Base-by-base conservation (phyloP, 2,329 filamentous ascomycete species). In the Trichoderma endophyticum region DNA sequence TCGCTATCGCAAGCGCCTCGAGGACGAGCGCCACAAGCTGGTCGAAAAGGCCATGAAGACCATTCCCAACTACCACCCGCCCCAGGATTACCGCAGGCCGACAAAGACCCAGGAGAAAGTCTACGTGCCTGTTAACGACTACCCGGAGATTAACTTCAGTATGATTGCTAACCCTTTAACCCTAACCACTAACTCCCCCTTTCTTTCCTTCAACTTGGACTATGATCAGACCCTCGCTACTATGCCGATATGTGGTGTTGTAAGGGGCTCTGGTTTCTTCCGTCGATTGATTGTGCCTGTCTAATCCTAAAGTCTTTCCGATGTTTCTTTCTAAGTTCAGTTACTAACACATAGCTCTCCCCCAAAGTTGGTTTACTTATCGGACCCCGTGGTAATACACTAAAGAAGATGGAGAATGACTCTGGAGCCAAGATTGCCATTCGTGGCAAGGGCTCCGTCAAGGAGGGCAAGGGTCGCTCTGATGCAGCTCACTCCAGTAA, bases 141-240 rank as follows among this genome's bases (percentile, higher is more conserved):
- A 99, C 84, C 96, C 96, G 88, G 96, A 99, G 85, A 98, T 99
- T 91, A 99, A 99, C 92, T 99, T 99, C 94, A 99, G 96, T 99
- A 98, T 95, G 95, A 95, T 96, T 95, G 92, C 95, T 97, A 97
- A 97, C 94, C 94, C 94, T 94, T 76, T 91, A 92, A 93, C 90
- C 86, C 90, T 92, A 91, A 92, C 85, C 84, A 86, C 82, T 85
- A 77, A 80, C 79, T 76, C 76, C 78, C 70, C 75, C 73, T 70
- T 78, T 78, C 76, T 80, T 80, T 79, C 79, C 77, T 74, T 77
- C 76, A 78, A 74, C 79, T 80, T 84, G 81, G 83, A 83, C 83
- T 82, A 79, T 82, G 83, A 82, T 82, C 82, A 82, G 83, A 81
- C 81, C 39, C 67, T 80, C 81, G 79, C 74, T 75, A 72, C 72